These are phyloP conservation scores for Raphanus sativus DNA, from an alignment of 345 rosid genomes.

Conservation along the genomic window DNA sequence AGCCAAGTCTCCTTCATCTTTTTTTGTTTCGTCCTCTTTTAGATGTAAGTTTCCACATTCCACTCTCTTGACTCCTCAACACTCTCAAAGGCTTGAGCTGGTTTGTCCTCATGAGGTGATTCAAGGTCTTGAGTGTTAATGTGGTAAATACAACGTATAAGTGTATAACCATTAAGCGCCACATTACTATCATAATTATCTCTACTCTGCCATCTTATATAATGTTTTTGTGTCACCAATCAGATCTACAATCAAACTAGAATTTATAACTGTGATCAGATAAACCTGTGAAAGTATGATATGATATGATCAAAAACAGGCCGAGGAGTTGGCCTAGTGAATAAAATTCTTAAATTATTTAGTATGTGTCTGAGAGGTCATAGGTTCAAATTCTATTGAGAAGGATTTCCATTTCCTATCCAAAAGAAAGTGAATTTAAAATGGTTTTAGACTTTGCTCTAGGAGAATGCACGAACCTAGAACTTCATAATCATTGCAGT, in stretches of 20 bases:
- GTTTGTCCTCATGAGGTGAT: background rate
- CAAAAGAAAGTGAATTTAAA: too few relatives aligned
- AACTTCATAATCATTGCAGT: too few relatives aligned
- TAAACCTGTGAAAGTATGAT: background rate
- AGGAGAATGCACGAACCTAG: too few relatives aligned
- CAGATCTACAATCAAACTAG: background rate
- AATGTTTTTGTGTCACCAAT: background rate
- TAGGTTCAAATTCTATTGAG: too few relatives aligned
- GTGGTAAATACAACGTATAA: background rate
- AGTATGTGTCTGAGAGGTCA: too few relatives aligned
- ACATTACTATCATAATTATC: background rate
- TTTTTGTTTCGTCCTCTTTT: background rate
- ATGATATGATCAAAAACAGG: background rate
- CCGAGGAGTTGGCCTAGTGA: too few relatives aligned
- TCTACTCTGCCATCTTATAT: background rate
- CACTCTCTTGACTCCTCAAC: constrained; percentile 9
- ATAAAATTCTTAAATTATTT: too few relatives aligned
- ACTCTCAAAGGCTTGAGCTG: constrained; percentile 11
- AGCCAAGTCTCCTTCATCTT: background rate
- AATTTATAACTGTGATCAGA: background rate
- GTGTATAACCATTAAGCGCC: background rate
- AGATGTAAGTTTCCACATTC: background rate
- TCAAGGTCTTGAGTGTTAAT: background rate
- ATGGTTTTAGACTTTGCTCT: too few relatives aligned
- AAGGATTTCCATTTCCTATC: too few relatives aligned